A percentile compares a stretch with the other conserved stretches of the same genome.
Conservation (phyloP, 129 eudicot species). For the Heracleum sosnowskyi region DNA sequence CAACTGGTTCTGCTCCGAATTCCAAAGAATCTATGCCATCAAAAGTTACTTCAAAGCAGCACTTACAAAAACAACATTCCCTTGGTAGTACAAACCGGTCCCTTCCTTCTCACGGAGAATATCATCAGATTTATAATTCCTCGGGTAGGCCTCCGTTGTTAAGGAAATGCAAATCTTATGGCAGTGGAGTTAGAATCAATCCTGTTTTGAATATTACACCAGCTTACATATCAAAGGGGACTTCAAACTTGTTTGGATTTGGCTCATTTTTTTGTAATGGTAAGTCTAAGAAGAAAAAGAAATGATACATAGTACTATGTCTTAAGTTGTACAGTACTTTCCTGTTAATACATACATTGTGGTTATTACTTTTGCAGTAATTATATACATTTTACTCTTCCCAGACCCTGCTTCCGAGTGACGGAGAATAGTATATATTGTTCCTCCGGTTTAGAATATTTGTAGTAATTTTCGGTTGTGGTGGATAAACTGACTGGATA, state of each 20-base stretch:
- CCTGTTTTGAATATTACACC: constrained; percentile 67
- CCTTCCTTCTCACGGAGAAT: constrained; percentile 12
- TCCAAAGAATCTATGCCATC: constrained; percentile 21
- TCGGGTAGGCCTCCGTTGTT: constrained; percentile 25
- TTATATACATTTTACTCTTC: neutral
- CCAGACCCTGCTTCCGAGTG: neutral
- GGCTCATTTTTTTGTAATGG: constrained; percentile 65
- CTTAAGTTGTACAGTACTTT: neutral
- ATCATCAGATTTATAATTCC: constrained; percentile 24
- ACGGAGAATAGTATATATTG: neutral
- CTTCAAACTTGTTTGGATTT: constrained; percentile 54
- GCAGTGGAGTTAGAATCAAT: constrained; percentile 34
- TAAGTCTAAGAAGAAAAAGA: constrained; percentile 51
- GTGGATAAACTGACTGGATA: neutral
- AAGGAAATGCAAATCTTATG: constrained; percentile 26
- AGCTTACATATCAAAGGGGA: constrained; percentile 44
- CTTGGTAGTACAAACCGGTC: constrained; percentile 21
- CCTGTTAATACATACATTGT: neutral
- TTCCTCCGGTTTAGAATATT: neutral
- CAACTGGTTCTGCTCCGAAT: constrained; percentile 69
- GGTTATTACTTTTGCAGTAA: neutral
- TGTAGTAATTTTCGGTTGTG: neutral
- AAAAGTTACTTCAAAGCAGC: constrained; percentile 29
- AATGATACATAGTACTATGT: constrained; percentile 18
- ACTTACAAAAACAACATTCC: constrained; percentile 30